A percentile compares a stretch with the other conserved stretches of the same genome.
phyloP scores from a whole-genome alignment of 2,329 filamentous ascomycete genomes.

The Cadophora malorum region DNA sequence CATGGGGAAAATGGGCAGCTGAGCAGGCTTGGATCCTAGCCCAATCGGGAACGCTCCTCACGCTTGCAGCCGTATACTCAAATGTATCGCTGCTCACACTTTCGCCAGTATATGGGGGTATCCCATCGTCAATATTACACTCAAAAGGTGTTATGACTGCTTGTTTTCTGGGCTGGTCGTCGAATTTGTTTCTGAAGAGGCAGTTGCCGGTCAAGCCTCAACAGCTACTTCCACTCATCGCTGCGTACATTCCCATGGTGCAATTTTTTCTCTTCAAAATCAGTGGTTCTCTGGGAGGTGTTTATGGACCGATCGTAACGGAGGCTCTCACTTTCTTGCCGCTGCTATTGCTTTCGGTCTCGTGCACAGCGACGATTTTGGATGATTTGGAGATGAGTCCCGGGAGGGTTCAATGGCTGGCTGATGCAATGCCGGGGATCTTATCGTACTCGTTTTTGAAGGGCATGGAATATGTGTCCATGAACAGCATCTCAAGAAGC shows the following conservation, averaged over 20 bases:
- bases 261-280: slow-evolving; percentile 75
- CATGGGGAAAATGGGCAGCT: slow-evolving; percentile 40
- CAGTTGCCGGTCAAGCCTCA: slow-evolving; percentile 56
- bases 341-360: slow-evolving; percentile 67
- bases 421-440: slow-evolving; percentile 69
- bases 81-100: slow-evolving; percentile 77
- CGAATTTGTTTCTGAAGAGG: slow-evolving; percentile 62
- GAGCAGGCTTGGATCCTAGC: slow-evolving; percentile 42
- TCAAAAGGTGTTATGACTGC: slow-evolving; percentile 67
- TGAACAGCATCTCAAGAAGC: slow-evolving; percentile 51
- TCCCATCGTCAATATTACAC: slow-evolving; percentile 78
- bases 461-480: slow-evolving; percentile 46
- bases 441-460: slow-evolving; percentile 71
- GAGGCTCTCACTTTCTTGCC: slow-evolving; percentile 77
- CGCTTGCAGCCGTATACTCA: slow-evolving; percentile 67
- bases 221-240: slow-evolving; percentile 72
- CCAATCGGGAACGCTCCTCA: slow-evolving; percentile 53
- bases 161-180: slow-evolving; percentile 75
- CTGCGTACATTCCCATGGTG: slow-evolving; percentile 74
- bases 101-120: slow-evolving; percentile 86
- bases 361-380: slow-evolving; percentile 67
- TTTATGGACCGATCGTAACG: slow-evolving; percentile 76
- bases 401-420: slow-evolving; percentile 59
- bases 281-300: slow-evolving; percentile 70
- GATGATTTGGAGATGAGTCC: slow-evolving; percentile 63